A percentile compares a stretch with the other conserved stretches of the same genome.
Evolutionary conservation across 306 rosid genomes (phyloP).

Genomic region (Glycine soja): DNA sequence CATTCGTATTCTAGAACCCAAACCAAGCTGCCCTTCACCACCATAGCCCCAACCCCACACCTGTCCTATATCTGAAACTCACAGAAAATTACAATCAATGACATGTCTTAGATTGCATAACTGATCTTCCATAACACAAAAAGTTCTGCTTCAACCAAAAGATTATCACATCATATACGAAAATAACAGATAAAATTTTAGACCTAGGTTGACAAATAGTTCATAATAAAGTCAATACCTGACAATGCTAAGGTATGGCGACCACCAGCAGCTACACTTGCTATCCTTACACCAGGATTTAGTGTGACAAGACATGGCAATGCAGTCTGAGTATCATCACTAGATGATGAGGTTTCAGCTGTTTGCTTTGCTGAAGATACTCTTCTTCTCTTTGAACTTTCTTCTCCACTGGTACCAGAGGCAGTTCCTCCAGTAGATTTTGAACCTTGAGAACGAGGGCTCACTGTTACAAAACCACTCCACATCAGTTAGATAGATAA

Average conservation of each 20-base stretch:
- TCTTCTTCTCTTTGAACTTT: conserved; percentile 83
- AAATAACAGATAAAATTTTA: conserved; percentile 20
- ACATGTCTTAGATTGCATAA: conserved; percentile 35
- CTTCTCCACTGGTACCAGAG: conserved; percentile 68
- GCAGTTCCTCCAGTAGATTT: conserved; percentile 60
- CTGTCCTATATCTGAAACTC: conserved; percentile 86
- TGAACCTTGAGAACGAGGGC: conserved; percentile 72
- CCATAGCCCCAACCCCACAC: conserved; percentile 99
- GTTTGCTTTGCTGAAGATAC: conserved; percentile 73
- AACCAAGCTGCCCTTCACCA: conserved; percentile 99
- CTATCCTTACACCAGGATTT: conserved; percentile 79
- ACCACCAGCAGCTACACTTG: conserved; percentile 92
- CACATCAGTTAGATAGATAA: conserved; percentile 46
- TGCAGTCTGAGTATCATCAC: conserved; percentile 81
- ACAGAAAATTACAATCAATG: conserved; percentile 50
- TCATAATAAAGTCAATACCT: conserved; percentile 55
- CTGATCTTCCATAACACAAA: conserved; percentile 43
- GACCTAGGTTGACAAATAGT: conserved; percentile 18
- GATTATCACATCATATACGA: conserved; percentile 13
- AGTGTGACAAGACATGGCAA: conserved; percentile 86
- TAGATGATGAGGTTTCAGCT: conserved; percentile 77
- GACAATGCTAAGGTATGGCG: conserved; percentile 90
- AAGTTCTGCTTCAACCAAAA: conserved; percentile 25
- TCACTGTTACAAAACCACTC: conserved; percentile 64
- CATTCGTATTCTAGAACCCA: conserved; percentile 93